A percentile compares a stretch with the other conserved stretches of the same genome.
Conservation (phyloP, 2,329 filamentous ascomycete species). For the Alternaria sp. region DNA sequence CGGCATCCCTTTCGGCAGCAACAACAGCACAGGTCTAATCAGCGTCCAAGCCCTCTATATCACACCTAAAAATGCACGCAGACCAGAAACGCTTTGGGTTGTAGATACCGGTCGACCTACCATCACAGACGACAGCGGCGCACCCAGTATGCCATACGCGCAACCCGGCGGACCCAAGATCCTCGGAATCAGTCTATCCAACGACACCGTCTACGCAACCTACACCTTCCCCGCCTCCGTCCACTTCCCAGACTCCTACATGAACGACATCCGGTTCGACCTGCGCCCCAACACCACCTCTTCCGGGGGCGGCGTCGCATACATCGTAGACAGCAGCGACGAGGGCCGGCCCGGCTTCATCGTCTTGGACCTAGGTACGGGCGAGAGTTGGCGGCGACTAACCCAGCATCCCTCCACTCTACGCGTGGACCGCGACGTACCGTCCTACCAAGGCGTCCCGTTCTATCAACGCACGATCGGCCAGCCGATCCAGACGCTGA, state of each 20-base stretch:
- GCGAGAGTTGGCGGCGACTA: conserved; percentile 58
- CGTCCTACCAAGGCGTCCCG: conserved; percentile 54
- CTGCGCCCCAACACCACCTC: conserved; percentile 49
- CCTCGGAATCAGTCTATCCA: conserved; percentile 56
- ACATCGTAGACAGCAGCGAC: conserved; percentile 58
- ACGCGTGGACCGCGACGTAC: conserved; percentile 51
- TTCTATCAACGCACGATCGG: conserved; percentile 49
- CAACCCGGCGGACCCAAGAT: conserved; percentile 57
- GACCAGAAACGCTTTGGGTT: conserved; percentile 53
- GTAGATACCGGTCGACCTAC: conserved; percentile 57
- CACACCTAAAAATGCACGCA: conserved; percentile 48
- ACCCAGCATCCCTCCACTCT: conserved; percentile 46
- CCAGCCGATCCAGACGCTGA: conserved; percentile 45
- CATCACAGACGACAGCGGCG: conserved; percentile 36
- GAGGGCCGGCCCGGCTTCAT: conserved; percentile 58
- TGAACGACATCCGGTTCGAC: conserved; percentile 62
- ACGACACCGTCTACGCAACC: conserved; percentile 56
- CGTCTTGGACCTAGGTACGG: conserved; percentile 57
- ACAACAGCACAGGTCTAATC: conserved; percentile 54
- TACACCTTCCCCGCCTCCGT: conserved; percentile 57
- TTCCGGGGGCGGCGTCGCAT: conserved; percentile 56
- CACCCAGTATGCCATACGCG: conserved; percentile 44
- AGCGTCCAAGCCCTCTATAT: conserved; percentile 60
- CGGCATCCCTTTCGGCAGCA: conserved; percentile 55
- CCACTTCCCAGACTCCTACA: conserved; percentile 55